These are phyloP conservation scores for Passalora sequoiae DNA, from an alignment of 2,329 filamentous ascomycete species.

Conservation along the genomic window DNA sequence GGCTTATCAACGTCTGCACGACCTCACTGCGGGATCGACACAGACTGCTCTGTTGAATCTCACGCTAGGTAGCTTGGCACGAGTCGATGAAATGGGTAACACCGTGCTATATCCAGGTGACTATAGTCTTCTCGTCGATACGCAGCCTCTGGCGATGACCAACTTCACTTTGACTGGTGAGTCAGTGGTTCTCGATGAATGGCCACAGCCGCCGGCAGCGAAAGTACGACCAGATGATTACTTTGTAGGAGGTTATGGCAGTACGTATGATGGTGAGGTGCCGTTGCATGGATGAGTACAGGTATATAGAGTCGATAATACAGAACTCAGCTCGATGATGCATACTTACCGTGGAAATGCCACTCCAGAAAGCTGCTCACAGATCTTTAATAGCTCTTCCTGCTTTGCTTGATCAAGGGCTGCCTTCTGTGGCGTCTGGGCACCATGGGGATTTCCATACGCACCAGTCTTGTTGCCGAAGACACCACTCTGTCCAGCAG, in stretches of 20 bases:
- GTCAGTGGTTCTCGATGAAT: conserved; percentile 39
- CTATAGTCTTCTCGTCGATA: conserved; percentile 47
- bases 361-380: conserved; percentile 35
- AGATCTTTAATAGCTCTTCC: conserved; percentile 41
- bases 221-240: conserved; percentile 25
- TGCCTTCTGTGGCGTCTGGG: conserved; percentile 25
- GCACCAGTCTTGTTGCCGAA: conserved; percentile 41
- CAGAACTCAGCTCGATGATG: no score
- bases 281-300: no score
- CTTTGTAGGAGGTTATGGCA: conserved; percentile 30
- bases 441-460: conserved; percentile 26
- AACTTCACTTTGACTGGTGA: conserved; percentile 48
- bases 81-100: conserved; percentile 49
- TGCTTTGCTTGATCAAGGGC: conserved; percentile 41
- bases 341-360: conserved; percentile 26
- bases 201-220: conserved; percentile 30
- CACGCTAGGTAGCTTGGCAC: conserved; percentile 47
- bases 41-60: conserved; percentile 38
- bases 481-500: conserved; percentile 36
- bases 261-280: conserved; percentile 12
- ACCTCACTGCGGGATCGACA: conserved; percentile 23
- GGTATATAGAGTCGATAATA: no score
- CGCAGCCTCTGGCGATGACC: conserved; percentile 37
- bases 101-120: conserved; percentile 51
- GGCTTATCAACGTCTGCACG: conserved; percentile 45